A percentile compares a stretch with the other conserved stretches of the same genome.
Conservation (phyloP, 768 basidiomycete species). For the Hypsizygus marmoreus region DNA sequence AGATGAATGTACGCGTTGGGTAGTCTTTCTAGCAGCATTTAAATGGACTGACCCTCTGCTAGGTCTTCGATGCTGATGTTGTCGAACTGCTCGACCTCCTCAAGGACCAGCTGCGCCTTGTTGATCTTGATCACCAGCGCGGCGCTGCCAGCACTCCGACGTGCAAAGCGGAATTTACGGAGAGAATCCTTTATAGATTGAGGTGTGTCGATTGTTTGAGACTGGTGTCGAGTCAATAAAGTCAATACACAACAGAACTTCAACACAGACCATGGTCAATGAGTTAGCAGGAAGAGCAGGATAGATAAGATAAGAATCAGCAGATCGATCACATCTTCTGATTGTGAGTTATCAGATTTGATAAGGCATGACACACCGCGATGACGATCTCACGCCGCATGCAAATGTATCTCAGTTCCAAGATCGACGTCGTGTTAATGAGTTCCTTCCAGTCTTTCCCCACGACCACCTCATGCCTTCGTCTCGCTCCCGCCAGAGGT, state of each 20-base stretch:
- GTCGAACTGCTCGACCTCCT: slow-evolving; percentile 80
- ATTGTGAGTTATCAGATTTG: slow-evolving; percentile 8
- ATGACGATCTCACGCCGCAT: no score
- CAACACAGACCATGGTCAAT: slow-evolving; percentile 36
- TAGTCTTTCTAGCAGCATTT: not conserved
- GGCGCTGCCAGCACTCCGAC: slow-evolving; percentile 70
- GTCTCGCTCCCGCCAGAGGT: not conserved
- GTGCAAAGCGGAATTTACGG: slow-evolving; percentile 78
- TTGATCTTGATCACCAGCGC: slow-evolving; percentile 91
- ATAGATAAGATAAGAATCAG: slow-evolving; percentile 32
- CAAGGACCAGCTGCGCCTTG: slow-evolving; percentile 78
- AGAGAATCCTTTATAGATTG: slow-evolving; percentile 74
- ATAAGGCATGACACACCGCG: no score
- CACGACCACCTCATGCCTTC: slow-evolving; percentile 3
- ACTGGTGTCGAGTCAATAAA: slow-evolving; percentile 36
- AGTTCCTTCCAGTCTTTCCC: no score
- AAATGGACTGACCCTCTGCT: slow-evolving; percentile 65
- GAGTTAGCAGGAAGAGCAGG: slow-evolving; percentile 3
- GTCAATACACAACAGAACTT: not conserved
- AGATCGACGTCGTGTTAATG: no score
- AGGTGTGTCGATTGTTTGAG: slow-evolving; percentile 84
- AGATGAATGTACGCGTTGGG: slow-evolving; percentile 4
- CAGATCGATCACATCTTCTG: not conserved
- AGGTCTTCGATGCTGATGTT: slow-evolving; percentile 80
- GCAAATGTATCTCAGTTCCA: no score